Evolutionary conservation across 2,329 filamentous ascomycete species (phyloP), one percentile per base, ranked within the genome.

Genomic region (Microdochium trichocladiopsis): DNA sequence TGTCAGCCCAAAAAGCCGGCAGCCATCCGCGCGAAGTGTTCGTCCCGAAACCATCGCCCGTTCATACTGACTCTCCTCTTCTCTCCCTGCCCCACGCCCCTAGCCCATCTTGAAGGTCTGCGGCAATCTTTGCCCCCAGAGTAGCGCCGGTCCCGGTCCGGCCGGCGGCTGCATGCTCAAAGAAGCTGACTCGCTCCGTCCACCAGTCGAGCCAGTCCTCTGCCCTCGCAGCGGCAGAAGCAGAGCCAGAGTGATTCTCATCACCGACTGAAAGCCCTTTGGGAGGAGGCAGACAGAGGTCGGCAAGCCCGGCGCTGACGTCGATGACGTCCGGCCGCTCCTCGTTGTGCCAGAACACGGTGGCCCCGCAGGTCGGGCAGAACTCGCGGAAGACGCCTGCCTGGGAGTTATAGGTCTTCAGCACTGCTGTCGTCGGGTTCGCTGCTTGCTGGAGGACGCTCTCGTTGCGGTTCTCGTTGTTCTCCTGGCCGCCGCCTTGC

Each of bases 151-250:
- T 8, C 33, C 69, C 69, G 4, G 49, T 50, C 33, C 71, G 58
- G 3, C 58, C 68, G 4, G 53, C 57, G 1, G 45, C 55, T 8
- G 72, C 72, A 57, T 85, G 77, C 58, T 86, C 82, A 1, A 69
- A 64, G 63, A 82, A 88, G 57, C 82, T 84, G 4, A 86, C 74
- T 52, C 80, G 70, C 2, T 63, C 70, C 2, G 68, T 77, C 63
- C 75, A 78, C 85, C 86, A 90, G 22, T 82, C 73, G 43, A 89
- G 59, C 80, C 82, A 86, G 1, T 61, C 63, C 60, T 82, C 77
- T 2, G 78, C 81, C 55, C 78, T 72, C 0, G 76, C 75, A 0
- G 82, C 82, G 45, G 76, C 73, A 0, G 62, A 53, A 0, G 74
- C 73, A 43, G 33, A 16, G 6, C 33, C 14, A 8, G 33, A 37